A percentile compares a stretch with the other conserved stretches of the same genome.
Conservation (phyloP, 2,329 filamentous ascomycete species). For the Macroventuria anomochaeta region DNA sequence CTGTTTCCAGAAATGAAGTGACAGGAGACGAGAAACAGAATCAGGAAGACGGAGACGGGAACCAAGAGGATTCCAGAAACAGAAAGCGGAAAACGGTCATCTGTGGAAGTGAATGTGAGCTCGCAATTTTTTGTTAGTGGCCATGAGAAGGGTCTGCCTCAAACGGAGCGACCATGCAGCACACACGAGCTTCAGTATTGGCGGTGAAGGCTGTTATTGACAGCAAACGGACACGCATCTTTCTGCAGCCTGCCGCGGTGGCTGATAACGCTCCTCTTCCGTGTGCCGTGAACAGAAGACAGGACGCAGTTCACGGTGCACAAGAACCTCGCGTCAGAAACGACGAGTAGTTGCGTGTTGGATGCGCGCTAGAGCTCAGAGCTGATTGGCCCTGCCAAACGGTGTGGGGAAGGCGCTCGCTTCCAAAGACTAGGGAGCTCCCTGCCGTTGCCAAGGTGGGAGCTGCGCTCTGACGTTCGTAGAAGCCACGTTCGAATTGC, state of each 20-base stretch:
- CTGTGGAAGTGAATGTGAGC: conserved; percentile 12
- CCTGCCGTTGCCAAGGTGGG: conserved; percentile 24
- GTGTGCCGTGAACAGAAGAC: conserved; percentile 4
- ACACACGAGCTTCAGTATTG: conserved; percentile 11
- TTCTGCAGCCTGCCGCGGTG: conserved; percentile 13
- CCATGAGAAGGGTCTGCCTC: conserved; percentile 12
- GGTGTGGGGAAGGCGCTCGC: conserved; percentile 17
- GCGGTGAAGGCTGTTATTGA: conserved; percentile 20
- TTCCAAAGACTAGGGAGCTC: conserved; percentile 21
- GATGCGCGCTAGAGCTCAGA: neutral
- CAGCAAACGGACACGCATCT: conserved; percentile 14
- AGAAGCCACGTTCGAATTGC: conserved; percentile 44
- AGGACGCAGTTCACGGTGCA: conserved; percentile 15
- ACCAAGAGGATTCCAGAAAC: neutral
- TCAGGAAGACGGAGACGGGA: neutral
- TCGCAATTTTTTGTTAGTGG: conserved; percentile 15
- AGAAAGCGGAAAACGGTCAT: conserved; percentile 3
- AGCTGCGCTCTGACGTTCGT: conserved; percentile 19
- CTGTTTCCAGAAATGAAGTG: conserved; percentile 12
- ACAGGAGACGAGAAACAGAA: neutral
- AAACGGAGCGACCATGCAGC: conserved; percentile 14
- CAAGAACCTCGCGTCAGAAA: neutral
- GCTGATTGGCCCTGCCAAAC: conserved; percentile 8
- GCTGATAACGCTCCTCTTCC: conserved; percentile 11
- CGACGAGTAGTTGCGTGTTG: conserved; percentile 13